Evolutionary conservation across 2,329 filamentous ascomycete genomes (phyloP), one percentile per base, ranked within the genome.

Genomic region (Paracoccidioides brasiliensis): DNA sequence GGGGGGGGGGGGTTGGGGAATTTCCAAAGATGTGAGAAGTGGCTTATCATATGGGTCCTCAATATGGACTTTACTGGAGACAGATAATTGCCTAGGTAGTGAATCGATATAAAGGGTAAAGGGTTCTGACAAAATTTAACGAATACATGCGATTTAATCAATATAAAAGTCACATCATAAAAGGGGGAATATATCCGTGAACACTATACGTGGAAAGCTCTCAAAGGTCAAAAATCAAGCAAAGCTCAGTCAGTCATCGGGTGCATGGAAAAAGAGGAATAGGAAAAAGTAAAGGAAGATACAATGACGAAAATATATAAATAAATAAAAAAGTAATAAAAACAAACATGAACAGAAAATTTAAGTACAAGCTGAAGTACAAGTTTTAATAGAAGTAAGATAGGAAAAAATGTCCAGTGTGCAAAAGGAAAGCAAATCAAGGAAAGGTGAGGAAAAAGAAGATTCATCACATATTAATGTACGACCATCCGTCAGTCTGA

Each of bases 281-380:
- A 5, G 5, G 15, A 53, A 44, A 22, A 15, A n/a, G 14, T 38
- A 45, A 46, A 7, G 8, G 30, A 15, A 6, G 9, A 28, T 15
- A 33, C 28, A 32, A 33, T 4, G 28, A 43, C 15, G 5, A 41
- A 44, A 44, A 15, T 3, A 44, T 5, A 41, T 33, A 6, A n/a
- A 4, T 41, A 32, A 12, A 52, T 8, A 5, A 35, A 49, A 9
- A 51, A 41, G 28, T n/a, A 22, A 22, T 22, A 22, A 22, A 22
- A 22, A 22, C 22, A 22, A 45, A 45, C 14, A 45, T 7, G 43
- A 45, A 45, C 14, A 45, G 43, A 45, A 45, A 45, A 45, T 8
- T 52, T 30, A 52, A 32, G 49, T 52, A 52, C 49, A 52, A 22
- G 35, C 5, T 41, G 37, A 52, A 51, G 15, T 52, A 52, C 49